A percentile compares a stretch with the other conserved stretches of the same genome.
Conservation (phyloP, 306 rosid species). For the Inga leiocalycina region DNA sequence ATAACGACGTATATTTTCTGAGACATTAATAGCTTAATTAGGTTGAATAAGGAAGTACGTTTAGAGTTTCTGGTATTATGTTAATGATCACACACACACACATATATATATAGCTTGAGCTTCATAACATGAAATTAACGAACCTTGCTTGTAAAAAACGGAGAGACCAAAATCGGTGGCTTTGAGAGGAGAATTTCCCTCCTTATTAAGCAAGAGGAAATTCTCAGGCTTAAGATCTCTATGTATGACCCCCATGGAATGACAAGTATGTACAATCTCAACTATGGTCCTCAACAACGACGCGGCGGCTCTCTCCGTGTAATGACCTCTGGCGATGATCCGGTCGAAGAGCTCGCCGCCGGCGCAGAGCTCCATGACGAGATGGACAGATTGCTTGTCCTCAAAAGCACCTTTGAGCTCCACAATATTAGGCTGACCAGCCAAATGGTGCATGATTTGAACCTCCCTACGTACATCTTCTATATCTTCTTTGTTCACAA, state of each 20-base stretch:
- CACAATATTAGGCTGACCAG: conserved; percentile 84
- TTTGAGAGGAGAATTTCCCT: conserved; percentile 85
- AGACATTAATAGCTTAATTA: not conserved
- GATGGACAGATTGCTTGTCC: conserved; percentile 86
- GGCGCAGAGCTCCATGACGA: conserved; percentile 94
- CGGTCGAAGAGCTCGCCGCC: conserved; percentile 96
- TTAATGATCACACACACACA: not conserved
- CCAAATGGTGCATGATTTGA: conserved; percentile 91
- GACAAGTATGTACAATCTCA: conserved; percentile 89
- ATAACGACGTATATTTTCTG: too few relatives aligned
- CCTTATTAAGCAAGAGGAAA: conserved; percentile 80
- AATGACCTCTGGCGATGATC: conserved; percentile 92
- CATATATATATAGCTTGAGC: not conserved
- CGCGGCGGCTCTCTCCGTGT: conserved; percentile 93
- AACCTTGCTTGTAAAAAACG: conserved; percentile 96
- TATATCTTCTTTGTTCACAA: conserved; percentile 74
- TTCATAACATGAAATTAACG: not conserved
- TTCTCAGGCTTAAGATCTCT: conserved; percentile 99
- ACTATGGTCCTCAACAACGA: conserved; percentile 80
- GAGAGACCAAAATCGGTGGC: conserved; percentile 98
- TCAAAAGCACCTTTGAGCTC: conserved; percentile 90
- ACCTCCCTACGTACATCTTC: conserved; percentile 96
- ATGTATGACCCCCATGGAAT: conserved; percentile 96
- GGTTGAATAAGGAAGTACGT: not conserved
- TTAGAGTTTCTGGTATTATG: not conserved